Conservation (phyloP, 148 eudicot genomes). For the Pharnaceum exiguum region DNA sequence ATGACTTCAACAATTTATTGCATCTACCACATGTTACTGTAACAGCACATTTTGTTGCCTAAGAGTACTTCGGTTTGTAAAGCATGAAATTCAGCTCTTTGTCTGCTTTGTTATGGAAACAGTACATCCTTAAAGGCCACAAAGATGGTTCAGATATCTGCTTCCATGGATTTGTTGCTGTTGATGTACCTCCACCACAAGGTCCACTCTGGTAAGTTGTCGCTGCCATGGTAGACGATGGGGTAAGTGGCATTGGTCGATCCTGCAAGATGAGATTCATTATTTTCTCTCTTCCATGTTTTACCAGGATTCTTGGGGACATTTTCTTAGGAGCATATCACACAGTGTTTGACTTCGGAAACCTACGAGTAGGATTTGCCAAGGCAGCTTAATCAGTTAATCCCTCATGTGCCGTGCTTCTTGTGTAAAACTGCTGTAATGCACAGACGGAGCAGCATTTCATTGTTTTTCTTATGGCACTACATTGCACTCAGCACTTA, state of each 20-base stretch:
- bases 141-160: slow-evolving; percentile 23
- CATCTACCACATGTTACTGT: too few species aligned
- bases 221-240: too few species aligned
- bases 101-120: background rate
- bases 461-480: background rate
- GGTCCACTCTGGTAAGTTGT: slow-evolving; percentile 54
- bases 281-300: background rate
- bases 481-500: background rate
- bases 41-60: too few species aligned
- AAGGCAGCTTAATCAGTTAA: slow-evolving; percentile 16
- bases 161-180: slow-evolving; percentile 36
- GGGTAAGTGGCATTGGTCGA: too few species aligned
- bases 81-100: background rate
- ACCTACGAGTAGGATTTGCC: slow-evolving; percentile 40
- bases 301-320: slow-evolving; percentile 42
- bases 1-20: too few species aligned
- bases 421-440: background rate
- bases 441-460: background rate
- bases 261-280: too few species aligned
- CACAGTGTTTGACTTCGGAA: slow-evolving; percentile 43
- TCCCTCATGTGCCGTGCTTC: background rate
- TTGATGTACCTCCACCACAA: slow-evolving; percentile 43
- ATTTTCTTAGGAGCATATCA: slow-evolving; percentile 46
- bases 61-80: too few species aligned
- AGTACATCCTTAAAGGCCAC: slow-evolving; percentile 34